Evolutionary conservation across 495 filamentous ascomycete species (phyloP).

Genomic region (Physcia stellaris): DNA sequence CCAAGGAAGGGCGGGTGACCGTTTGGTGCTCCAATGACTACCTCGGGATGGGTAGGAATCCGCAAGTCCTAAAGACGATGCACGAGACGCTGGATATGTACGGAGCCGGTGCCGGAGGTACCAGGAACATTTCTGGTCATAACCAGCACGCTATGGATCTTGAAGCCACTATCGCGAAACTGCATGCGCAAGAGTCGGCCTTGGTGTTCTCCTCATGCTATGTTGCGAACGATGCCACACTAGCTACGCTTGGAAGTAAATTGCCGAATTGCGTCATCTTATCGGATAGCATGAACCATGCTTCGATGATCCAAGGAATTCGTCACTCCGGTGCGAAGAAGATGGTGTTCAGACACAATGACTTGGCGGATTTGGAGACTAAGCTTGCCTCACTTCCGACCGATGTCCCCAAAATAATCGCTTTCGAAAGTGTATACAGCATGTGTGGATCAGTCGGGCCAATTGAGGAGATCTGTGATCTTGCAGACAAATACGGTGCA

Average conservation of each 20-base stretch:
- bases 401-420: constrained; percentile 88
- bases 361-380: constrained; percentile 72
- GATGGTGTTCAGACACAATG: constrained; percentile 98
- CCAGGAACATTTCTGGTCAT: constrained; percentile 94
- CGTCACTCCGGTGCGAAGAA: constrained; percentile 93
- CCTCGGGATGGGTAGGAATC: constrained; percentile 91
- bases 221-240: constrained; percentile 94
- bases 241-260: constrained; percentile 91
- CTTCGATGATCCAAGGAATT: constrained; percentile 98
- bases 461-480: constrained; percentile 87
- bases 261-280: constrained; percentile 91
- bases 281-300: constrained; percentile 91
- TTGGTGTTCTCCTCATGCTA: constrained; percentile 95
- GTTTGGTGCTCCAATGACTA: constrained; percentile 99
- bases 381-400: constrained; percentile 80
- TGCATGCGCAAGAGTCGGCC: constrained; percentile 84
- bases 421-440: constrained; percentile 95
- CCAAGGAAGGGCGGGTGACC: constrained; percentile 74
- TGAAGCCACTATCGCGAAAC: constrained; percentile 71
- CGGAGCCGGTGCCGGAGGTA: constrained; percentile 89
- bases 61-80: constrained; percentile 77
- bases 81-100: constrained; percentile 90
- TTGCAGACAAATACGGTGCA: constrained; percentile 94
- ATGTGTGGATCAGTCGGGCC: constrained; percentile 98
- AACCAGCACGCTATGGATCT: constrained; percentile 85